Evolutionary conservation across 2,329 filamentous ascomycete species (phyloP).

Genomic region (Fusarium sp.): DNA sequence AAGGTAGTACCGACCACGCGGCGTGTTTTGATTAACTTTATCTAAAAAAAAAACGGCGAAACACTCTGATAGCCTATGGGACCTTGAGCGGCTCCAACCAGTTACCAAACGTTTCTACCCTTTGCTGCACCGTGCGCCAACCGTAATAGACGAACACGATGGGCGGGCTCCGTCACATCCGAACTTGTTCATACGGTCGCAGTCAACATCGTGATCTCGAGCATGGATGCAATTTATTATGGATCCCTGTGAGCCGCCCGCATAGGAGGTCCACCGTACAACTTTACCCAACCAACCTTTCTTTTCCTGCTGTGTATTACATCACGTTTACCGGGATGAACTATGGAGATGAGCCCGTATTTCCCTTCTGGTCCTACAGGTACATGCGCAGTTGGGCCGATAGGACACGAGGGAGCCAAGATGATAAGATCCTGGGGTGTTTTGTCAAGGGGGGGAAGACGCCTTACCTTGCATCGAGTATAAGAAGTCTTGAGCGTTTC

Average conservation of each 20-base stretch:
- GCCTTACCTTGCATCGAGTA: background rate
- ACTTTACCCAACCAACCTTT: slow-evolving; percentile 4
- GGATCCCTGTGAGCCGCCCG: slow-evolving; percentile 1
- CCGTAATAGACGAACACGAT: slow-evolving; percentile 11
- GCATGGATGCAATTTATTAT: slow-evolving; percentile 10
- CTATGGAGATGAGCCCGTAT: slow-evolving; percentile 33
- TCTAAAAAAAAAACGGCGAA: background rate
- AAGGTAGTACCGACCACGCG: background rate
- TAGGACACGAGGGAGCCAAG: slow-evolving; percentile 10
- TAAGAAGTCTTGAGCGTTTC: slow-evolving; percentile 23
- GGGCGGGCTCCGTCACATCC: slow-evolving; percentile 11
- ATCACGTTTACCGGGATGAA: slow-evolving; percentile 19
- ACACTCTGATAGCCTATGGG: background rate
- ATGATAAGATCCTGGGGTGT: slow-evolving; percentile 3
- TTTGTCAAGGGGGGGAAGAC: background rate
- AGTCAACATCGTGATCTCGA: slow-evolving; percentile 17
- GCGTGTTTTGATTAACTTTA: slow-evolving; percentile 14
- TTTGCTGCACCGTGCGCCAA: background rate
- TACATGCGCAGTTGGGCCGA: slow-evolving; percentile 13
- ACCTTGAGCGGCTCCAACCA: background rate
- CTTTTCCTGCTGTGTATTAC: slow-evolving; percentile 11
- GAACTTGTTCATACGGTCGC: slow-evolving; percentile 4
- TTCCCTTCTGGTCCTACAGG: background rate
- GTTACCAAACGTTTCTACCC: background rate
- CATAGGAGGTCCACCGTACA: slow-evolving; percentile 5